Percentiles rank a stretch among this genome's conserved stretches.
Conservation (phyloP, 2,329 filamentous ascomycete genomes). For the Gyromitra esculenta region DNA sequence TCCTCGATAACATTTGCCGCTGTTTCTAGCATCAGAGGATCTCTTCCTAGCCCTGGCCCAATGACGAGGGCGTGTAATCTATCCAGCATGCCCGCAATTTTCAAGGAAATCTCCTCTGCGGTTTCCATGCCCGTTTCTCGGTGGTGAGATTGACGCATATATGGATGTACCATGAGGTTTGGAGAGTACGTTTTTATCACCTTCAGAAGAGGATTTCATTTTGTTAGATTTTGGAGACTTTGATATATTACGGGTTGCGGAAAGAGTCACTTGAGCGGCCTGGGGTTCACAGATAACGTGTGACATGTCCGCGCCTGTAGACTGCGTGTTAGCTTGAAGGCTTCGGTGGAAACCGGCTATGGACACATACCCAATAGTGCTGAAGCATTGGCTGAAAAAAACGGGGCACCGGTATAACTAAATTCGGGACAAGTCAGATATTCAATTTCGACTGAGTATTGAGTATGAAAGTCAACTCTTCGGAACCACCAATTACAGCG, state of each 20-base stretch:
- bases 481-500: constrained; percentile 91
- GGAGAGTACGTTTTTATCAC: constrained; percentile 99
- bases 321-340: constrained; percentile 3
- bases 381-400: constrained; percentile 97
- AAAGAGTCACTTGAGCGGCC: constrained; percentile 68
- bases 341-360: background rate
- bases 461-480: constrained; percentile 68
- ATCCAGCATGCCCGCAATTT: constrained; percentile 78
- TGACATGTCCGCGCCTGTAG: constrained; percentile 65
- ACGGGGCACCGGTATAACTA: constrained; percentile 91
- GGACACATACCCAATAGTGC: constrained; percentile 74
- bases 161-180: constrained; percentile 97
- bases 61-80: constrained; percentile 92
- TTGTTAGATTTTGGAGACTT: constrained; percentile 54
- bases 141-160: constrained; percentile 81
- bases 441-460: background rate
- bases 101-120: constrained; percentile 63
- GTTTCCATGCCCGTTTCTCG: constrained; percentile 67
- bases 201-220: constrained; percentile 21
- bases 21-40: constrained; percentile 88
- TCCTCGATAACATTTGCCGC: constrained; percentile 80
- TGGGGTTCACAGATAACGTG: constrained; percentile 95
- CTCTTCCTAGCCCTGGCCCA: constrained; percentile 89
- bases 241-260: background rate
- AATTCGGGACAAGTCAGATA: constrained; percentile 13